Conservation (phyloP, 306 rosid species). For the Cicer cuneatum region DNA sequence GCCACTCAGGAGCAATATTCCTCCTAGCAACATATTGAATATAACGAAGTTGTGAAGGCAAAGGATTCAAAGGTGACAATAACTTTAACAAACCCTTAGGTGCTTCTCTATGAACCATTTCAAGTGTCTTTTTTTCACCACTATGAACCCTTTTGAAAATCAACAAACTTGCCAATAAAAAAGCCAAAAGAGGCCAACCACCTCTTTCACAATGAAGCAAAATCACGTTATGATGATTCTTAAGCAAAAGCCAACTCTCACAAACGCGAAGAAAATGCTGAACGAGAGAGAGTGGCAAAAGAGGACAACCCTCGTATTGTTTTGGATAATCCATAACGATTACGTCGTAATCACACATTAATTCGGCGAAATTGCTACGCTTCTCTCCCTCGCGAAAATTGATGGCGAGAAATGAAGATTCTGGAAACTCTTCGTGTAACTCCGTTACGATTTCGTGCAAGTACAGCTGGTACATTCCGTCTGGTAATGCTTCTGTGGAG, state of each 20-base stretch:
- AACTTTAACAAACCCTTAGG: conserved; percentile 91
- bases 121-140: conserved; percentile 83
- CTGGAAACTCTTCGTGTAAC: conserved; percentile 91
- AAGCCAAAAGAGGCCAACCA: conserved; percentile 95
- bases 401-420: conserved; percentile 85
- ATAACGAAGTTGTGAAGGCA: conserved; percentile 96
- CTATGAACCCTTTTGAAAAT: conserved; percentile 73
- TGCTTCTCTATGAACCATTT: conserved; percentile 91
- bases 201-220: conserved; percentile 96
- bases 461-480: conserved; percentile 83
- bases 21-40: conserved; percentile 91
- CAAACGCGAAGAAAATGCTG: conserved; percentile 93
- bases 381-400: conserved; percentile 93
- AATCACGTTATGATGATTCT: conserved; percentile 71
- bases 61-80: conserved; percentile 84
- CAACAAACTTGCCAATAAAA: conserved; percentile 74
- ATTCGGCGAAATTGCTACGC: conserved; percentile 72
- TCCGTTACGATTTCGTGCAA: conserved; percentile 77
- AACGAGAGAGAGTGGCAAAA: conserved; percentile 77
- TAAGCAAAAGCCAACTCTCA: conserved; percentile 79
- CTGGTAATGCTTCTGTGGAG: conserved; percentile 88
- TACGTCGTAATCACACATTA: conserved; percentile 76
- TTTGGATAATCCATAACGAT: conserved; percentile 92
- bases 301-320: conserved; percentile 94
- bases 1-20: conserved; percentile 88